Conservation (phyloP, 306 rosid species). For the Begonia masoniana region DNA sequence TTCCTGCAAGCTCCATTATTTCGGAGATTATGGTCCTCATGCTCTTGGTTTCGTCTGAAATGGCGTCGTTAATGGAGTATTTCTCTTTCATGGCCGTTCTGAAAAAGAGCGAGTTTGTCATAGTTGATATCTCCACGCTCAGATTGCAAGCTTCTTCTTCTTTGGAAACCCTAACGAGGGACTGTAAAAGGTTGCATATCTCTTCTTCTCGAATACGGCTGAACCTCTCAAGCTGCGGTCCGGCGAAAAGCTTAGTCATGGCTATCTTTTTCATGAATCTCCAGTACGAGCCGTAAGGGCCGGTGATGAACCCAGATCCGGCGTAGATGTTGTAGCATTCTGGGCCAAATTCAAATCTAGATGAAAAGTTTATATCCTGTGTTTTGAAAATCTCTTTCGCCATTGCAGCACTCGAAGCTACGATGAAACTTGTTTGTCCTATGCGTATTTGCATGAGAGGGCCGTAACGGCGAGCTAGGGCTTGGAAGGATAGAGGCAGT, state of each 20-base stretch:
- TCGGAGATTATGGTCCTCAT: slow-evolving; percentile 18
- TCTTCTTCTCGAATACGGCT: slow-evolving; percentile 10
- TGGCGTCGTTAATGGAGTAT: slow-evolving; percentile 14
- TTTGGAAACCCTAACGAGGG: slow-evolving; percentile 9
- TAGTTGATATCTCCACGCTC: slow-evolving; percentile 21
- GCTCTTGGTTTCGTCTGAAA: slow-evolving; percentile 17
- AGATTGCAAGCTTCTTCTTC: slow-evolving; percentile 7
- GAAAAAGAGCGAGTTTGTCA: slow-evolving; percentile 24
- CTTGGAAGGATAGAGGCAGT: too few relatives aligned
- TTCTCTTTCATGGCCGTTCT: slow-evolving; percentile 27
- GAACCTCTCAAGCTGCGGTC: slow-evolving; percentile 15
- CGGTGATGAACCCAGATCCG: slow-evolving; percentile 18
- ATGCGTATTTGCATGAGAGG: too few relatives aligned
- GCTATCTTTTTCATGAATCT: slow-evolving; percentile 30
- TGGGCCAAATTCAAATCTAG: slow-evolving; percentile 20
- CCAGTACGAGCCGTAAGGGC: slow-evolving; percentile 32
- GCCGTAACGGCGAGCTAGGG: too few relatives aligned
- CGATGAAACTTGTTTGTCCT: too few relatives aligned
- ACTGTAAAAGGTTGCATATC: neutral
- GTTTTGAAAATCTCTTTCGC: slow-evolving; percentile 29
- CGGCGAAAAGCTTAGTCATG: slow-evolving; percentile 14
- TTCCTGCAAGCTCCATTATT: slow-evolving; percentile 19
- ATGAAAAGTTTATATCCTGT: slow-evolving; percentile 19
- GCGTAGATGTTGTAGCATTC: slow-evolving; percentile 15
- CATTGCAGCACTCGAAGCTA: slow-evolving; percentile 5